Evolutionary conservation across 768 basidiomycete genomes (phyloP).

Genomic region (Nidularia pulvinata): DNA sequence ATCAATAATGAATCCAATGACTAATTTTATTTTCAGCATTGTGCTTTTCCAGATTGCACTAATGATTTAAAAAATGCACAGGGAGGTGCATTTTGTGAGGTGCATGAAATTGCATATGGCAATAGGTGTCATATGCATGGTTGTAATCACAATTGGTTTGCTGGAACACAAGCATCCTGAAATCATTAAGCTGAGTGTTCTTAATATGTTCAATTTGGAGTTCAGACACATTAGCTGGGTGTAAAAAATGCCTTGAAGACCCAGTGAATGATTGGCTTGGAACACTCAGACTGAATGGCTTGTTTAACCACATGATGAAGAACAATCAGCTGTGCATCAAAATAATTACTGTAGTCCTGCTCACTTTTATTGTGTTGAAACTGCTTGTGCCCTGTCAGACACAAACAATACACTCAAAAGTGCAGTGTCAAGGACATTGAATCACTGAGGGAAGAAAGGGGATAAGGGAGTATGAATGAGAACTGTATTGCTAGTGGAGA

Average conservation of each 20-base stretch:
- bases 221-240: slow-evolving; percentile 3
- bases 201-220: slow-evolving; percentile 6
- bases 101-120: slow-evolving; percentile 5
- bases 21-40: no score
- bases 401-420: no score
- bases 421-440: no score
- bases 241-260: not conserved
- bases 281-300: not conserved
- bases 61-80: slow-evolving; percentile 6
- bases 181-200: slow-evolving; percentile 9
- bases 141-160: slow-evolving; percentile 9
- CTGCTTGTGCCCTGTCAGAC: slow-evolving; percentile 16
- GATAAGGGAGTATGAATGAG: no score
- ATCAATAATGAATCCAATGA: no score
- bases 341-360: slow-evolving; percentile 13
- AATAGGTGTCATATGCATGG: slow-evolving; percentile 5
- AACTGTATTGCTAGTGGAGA: no score
- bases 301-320: slow-evolving; percentile 13
- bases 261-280: slow-evolving; percentile 6
- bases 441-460: no score
- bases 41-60: slow-evolving; percentile 4
- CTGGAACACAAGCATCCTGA: slow-evolving; percentile 11
- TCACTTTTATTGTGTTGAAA: slow-evolving; percentile 23
- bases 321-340: not conserved
- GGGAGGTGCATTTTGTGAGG: slow-evolving; percentile 8